Base-by-base conservation (phyloP, 129 eudicot genomes). In the carrot (Daucus carota) region DNA sequence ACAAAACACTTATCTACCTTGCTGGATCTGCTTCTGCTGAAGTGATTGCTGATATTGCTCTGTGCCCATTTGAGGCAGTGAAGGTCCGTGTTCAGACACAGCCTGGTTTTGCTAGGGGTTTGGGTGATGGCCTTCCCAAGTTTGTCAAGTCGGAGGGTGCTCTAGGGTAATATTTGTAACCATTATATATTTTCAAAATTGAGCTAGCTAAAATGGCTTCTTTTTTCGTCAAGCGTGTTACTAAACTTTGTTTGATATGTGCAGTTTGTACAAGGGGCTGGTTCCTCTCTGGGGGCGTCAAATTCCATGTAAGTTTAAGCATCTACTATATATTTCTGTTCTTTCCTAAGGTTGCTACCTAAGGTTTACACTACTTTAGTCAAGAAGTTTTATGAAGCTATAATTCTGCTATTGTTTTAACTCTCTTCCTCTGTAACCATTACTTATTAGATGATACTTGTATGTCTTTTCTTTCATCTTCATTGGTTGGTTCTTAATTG, bases 201-300 rank as follows among this genome's bases (percentile, higher is more conserved):
- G 47, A 66, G 32, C 47, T 45, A 60, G 18, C n/a, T 68, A 77
- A 70, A 5, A 31, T 76, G 0, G 73, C 54, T 31, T 15, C 4
- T 20, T 69, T 31, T 44, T 63, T 10, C 18, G 20, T 28, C 22
- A 34, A 43, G 70, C 33, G 5, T 12, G 18, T 52, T 71, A 54
- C 28, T 26, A 52, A 62, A 67, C 22, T 17, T 81, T 78, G 41
- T 17, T 29, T 0, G 59, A 57, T 52, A 42, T 78, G 3, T 85
- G 84, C 81, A 91, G 97, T 73, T 79, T 92, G 79, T 92, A 92
- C 91, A 92, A 92, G 88, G 97, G 96, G 16, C 28, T 92, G 70
- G 92, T 92, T 76, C 97, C 97, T 24, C 92, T 92, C 38, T 92
- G 97, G 97, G 97, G 97, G 15, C 97, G 97, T 68, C 96, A 92